Percentiles rank a stretch among this genome's conserved stretches.
Evolutionary conservation across 176 grass and related monocot species (phyloP).

Genomic region (Phyllostachys edulis): DNA sequence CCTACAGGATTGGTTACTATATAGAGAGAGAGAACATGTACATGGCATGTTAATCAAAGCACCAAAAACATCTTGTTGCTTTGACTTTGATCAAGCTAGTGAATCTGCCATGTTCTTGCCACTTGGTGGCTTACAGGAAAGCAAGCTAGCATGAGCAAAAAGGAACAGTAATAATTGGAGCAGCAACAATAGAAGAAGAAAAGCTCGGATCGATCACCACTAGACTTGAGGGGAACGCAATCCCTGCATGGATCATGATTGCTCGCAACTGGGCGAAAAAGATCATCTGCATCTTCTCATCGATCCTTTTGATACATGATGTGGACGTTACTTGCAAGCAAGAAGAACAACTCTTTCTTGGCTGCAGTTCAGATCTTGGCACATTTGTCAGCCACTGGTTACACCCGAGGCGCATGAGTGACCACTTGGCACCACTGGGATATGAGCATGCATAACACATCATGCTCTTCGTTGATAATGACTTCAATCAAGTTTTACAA

Average conservation of each 20-base stretch:
- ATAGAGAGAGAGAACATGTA: neutral
- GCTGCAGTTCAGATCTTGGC: neutral
- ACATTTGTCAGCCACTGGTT: constrained; percentile 8
- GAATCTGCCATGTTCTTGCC: neutral
- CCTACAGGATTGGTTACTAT: no score
- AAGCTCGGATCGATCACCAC: neutral
- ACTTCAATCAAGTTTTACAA: neutral
- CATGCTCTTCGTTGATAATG: neutral
- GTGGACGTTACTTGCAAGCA: constrained; percentile 29
- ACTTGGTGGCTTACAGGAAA: neutral
- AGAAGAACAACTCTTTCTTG: neutral
- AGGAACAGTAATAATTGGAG: neutral
- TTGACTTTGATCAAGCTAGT: no score
- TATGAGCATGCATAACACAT: neutral
- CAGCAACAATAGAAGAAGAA: neutral
- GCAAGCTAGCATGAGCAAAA: neutral
- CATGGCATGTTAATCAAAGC: no score
- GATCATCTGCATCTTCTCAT: neutral
- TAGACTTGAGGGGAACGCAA: neutral
- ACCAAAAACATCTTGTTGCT: no score
- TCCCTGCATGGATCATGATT: neutral
- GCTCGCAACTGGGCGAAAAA: neutral
- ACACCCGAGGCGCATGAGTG: neutral
- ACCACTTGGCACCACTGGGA: neutral
- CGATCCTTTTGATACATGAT: constrained; percentile 22